A percentile compares a stretch with the other conserved stretches of the same genome.
Evolutionary conservation across 352 stramenopile genomes (phyloP).

Genomic region (Phytophthora tubulina): DNA sequence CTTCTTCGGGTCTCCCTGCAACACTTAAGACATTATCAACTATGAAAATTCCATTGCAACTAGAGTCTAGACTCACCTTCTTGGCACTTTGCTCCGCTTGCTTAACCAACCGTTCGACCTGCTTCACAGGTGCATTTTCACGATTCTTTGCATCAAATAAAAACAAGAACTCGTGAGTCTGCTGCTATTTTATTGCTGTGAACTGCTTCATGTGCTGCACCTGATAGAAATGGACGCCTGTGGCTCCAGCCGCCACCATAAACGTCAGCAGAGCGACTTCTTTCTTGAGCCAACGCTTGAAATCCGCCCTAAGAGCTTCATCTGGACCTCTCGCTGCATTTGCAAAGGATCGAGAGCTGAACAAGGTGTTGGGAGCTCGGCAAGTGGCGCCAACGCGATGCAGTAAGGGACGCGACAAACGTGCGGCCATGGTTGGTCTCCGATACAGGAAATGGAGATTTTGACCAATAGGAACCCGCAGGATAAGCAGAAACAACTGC

Average conservation of each 20-base stretch:
- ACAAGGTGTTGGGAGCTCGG: neutral
- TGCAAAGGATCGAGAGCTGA: slow-evolving; percentile 24
- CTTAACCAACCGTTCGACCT: slow-evolving; percentile 62
- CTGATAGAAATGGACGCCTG: slow-evolving; percentile 76
- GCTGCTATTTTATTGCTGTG: neutral
- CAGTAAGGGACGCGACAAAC: slow-evolving; percentile 31
- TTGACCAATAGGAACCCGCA: slow-evolving; percentile 28
- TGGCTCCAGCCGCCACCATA: slow-evolving; percentile 56
- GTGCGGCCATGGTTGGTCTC: slow-evolving; percentile 26
- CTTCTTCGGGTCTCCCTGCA: slow-evolving; percentile 53
- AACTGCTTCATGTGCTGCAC: slow-evolving; percentile 29
- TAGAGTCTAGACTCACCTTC: slow-evolving; percentile 37
- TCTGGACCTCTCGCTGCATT: slow-evolving; percentile 39
- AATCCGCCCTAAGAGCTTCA: slow-evolving; percentile 70
- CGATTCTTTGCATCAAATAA: slow-evolving; percentile 55
- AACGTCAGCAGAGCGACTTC: slow-evolving; percentile 58
- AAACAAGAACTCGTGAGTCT: slow-evolving; percentile 7
- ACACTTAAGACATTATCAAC: neutral
- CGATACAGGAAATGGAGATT: slow-evolving; percentile 16
- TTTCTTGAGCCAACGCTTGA: slow-evolving; percentile 65
- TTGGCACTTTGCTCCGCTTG: slow-evolving; percentile 58
- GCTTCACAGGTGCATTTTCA: slow-evolving; percentile 61
- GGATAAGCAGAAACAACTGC: neutral
- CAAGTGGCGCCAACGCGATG: slow-evolving; percentile 1
- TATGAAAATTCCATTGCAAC: neutral